Evolutionary conservation across 495 filamentous ascomycete genomes (phyloP).

Genomic region (Aspergillus cavernicola): DNA sequence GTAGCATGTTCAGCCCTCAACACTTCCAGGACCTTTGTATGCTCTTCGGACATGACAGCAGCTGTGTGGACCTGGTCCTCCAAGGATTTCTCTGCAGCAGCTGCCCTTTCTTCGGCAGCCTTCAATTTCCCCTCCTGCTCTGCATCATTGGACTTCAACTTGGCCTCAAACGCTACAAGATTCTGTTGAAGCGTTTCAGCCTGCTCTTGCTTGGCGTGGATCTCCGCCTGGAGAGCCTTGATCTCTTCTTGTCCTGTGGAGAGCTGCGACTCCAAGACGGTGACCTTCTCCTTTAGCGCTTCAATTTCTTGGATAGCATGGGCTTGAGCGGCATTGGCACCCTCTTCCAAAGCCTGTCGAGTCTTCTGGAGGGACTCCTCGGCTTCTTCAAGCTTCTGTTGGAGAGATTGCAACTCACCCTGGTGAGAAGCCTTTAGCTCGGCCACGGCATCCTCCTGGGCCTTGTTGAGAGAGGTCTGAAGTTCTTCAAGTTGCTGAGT

Average conservation of each 20-base stretch:
- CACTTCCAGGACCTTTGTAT: slow-evolving; percentile 29
- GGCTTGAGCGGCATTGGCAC: slow-evolving; percentile 31
- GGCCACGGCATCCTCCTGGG: slow-evolving; percentile 25
- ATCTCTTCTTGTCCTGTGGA: slow-evolving; percentile 37
- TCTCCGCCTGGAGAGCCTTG: slow-evolving; percentile 38
- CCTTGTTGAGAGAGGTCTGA: slow-evolving; percentile 39
- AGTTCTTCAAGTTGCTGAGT: slow-evolving; percentile 40
- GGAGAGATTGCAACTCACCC: slow-evolving; percentile 30
- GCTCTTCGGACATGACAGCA: slow-evolving; percentile 26
- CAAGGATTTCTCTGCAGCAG: slow-evolving; percentile 30
- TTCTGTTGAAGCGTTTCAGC: slow-evolving; percentile 35
- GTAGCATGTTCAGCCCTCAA: slow-evolving; percentile 30
- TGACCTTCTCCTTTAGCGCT: slow-evolving; percentile 38
- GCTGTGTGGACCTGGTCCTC: slow-evolving; percentile 31
- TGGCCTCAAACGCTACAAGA: slow-evolving; percentile 31
- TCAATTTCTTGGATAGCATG: slow-evolving; percentile 41
- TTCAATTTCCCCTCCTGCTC: slow-evolving; percentile 32
- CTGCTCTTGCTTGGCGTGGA: slow-evolving; percentile 38
- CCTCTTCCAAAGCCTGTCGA: slow-evolving; percentile 36
- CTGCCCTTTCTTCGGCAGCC: slow-evolving; percentile 33
- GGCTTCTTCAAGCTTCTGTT: slow-evolving; percentile 31
- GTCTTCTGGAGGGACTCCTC: slow-evolving; percentile 33
- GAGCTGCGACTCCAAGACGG: slow-evolving; percentile 36
- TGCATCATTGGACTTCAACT: slow-evolving; percentile 35
- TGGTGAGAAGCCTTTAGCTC: slow-evolving; percentile 40